A percentile compares a stretch with the other conserved stretches of the same genome.
These are phyloP conservation scores for Pleurostoma richardsiae DNA, from an alignment of 2,329 filamentous ascomycete species.

Conservation along the genomic window DNA sequence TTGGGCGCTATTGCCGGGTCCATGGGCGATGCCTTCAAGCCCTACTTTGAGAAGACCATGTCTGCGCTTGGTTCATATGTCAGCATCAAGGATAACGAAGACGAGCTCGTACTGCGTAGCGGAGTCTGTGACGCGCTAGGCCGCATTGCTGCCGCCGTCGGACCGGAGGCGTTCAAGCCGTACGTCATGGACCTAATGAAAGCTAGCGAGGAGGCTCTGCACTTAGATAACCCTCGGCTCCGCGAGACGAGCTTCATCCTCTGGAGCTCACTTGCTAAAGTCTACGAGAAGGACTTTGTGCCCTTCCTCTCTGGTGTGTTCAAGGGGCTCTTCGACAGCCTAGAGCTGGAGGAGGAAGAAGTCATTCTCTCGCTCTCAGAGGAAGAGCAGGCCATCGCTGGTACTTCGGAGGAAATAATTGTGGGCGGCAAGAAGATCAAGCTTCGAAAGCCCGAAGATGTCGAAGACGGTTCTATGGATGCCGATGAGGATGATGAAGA, in stretches of 20 bases:
- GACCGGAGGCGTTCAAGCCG: constrained; percentile 78
- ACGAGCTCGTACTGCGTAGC: constrained; percentile 84
- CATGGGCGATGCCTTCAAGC: constrained; percentile 75
- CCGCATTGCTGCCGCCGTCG: constrained; percentile 85
- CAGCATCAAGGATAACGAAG: constrained; percentile 79
- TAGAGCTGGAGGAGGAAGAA: constrained; percentile 87
- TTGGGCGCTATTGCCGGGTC: constrained; percentile 87
- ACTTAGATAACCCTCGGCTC: constrained; percentile 82
- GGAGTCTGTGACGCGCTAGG: constrained; percentile 91
- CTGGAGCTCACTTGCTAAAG: constrained; percentile 91
- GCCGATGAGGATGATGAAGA: constrained; percentile 64
- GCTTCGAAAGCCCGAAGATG: constrained; percentile 57
- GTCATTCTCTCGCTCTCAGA: constrained; percentile 72
- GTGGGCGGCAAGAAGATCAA: constrained; percentile 83
- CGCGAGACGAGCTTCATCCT: constrained; percentile 97
- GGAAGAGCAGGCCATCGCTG: constrained; percentile 67
- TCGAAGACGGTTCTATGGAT: constrained; percentile 53
- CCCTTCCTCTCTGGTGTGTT: constrained; percentile 75
- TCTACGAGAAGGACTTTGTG: constrained; percentile 80
- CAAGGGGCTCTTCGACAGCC: constrained; percentile 74
- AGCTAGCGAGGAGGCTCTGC: constrained; percentile 84
- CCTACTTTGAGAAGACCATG: constrained; percentile 93
- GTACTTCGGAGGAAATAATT: constrained; percentile 60
- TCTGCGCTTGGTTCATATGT: constrained; percentile 80
- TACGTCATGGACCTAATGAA: constrained; percentile 89